Evolutionary conservation across 2,329 filamentous ascomycete species (phyloP), one percentile per base, ranked within the genome.

Genomic region (Onygenales sp.): DNA sequence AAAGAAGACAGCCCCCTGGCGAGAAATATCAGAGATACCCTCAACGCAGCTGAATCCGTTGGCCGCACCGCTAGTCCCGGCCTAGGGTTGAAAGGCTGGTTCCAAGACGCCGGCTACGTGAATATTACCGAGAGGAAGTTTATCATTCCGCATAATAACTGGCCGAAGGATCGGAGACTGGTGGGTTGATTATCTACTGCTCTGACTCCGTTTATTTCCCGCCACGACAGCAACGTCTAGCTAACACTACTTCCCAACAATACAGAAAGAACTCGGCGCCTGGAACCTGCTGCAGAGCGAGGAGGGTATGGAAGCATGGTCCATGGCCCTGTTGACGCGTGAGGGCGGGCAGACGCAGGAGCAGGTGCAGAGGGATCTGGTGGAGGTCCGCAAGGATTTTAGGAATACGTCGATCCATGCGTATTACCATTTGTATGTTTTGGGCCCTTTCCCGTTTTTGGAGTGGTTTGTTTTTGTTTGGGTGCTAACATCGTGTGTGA

Each of bases 31-130:
- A 11, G 57, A 33, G 40, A 55, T 31, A 45, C 63, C 39, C 36
- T 67, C 36, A 60, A 61, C 33, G 68, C 51, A 45, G 62, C 43
- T 3, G 32, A 34, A 14, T 17, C 51, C 53, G 62, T 62, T 50
- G 62, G 42, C 32, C 60, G 37, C 43, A 55, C 48, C 45, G 43
- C 52, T 54, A 55, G 53, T 21, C 53, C 56, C 4, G 52, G 52
- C 2, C 45, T 39, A 5, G 45, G 52, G 43, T 32, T 57, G 6
- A 52, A 54, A 42, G 42, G 48, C 3, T 56, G 54, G 54, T 17
- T 56, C 13, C 47, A 54, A 31, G 43, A 56, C 4, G 54, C 54
- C 8, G 54, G 54, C 4, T 57, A 54, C 32, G 50, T 14, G 6
- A 56, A 57, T 43, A 39, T 57, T 10, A 55, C 53, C 2, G 17